Evolutionary conservation across 495 filamentous ascomycete genomes (phyloP).

Genomic region (Baudoinia panamericana): DNA sequence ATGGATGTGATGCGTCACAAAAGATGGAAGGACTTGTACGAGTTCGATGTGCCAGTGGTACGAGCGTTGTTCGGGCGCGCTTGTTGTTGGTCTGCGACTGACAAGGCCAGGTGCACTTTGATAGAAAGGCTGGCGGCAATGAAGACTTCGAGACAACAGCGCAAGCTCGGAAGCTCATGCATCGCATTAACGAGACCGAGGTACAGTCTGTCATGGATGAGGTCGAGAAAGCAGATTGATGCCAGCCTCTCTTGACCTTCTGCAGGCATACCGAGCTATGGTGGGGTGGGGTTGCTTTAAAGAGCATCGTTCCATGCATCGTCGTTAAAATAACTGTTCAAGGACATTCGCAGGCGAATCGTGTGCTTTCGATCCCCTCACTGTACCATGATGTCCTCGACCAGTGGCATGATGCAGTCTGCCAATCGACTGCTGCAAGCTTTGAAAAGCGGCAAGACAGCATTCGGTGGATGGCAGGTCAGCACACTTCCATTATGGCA

Average conservation of each 20-base stretch:
- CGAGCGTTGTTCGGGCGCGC: too few relatives aligned
- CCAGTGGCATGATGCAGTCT: constrained; percentile 38
- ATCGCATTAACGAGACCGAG: constrained; percentile 59
- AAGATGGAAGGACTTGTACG: constrained; percentile 76
- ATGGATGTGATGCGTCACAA: constrained; percentile 61
- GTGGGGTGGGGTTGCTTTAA: too few relatives aligned
- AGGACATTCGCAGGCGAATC: too few relatives aligned
- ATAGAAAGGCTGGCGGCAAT: constrained; percentile 27
- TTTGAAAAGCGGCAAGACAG: constrained; percentile 42
- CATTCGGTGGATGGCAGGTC: constrained; percentile 46
- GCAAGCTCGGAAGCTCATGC: constrained; percentile 66
- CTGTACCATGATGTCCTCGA: not conserved
- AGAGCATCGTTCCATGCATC: too few relatives aligned
- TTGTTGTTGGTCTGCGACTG: too few relatives aligned
- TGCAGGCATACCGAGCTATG: too few relatives aligned
- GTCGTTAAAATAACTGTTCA: too few relatives aligned
- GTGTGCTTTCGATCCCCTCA: too few relatives aligned
- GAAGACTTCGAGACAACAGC: constrained; percentile 36
- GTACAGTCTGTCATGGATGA: constrained; percentile 58
- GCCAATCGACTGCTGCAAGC: constrained; percentile 50
- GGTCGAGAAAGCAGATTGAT: constrained; percentile 29
- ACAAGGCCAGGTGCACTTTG: constrained; percentile 54
- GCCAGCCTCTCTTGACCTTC: too few relatives aligned
- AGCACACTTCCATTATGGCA: too few relatives aligned
- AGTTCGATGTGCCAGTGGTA: constrained; percentile 81